Evolutionary conservation across 768 basidiomycete genomes (phyloP).

Genomic region (Tylopilus cervinicoccineus): DNA sequence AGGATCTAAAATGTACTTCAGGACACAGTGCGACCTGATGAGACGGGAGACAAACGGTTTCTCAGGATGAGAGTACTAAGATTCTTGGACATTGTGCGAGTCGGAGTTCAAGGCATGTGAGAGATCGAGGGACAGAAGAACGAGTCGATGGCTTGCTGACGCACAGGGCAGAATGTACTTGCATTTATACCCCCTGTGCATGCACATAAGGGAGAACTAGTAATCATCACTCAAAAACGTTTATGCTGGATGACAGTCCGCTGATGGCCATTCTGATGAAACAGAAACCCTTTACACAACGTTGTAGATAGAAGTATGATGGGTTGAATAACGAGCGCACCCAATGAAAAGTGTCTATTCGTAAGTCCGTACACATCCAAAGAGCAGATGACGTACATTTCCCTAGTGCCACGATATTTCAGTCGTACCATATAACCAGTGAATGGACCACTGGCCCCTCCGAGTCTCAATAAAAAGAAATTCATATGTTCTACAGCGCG

Average conservation of each 20-base stretch:
- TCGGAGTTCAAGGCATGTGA: background rate
- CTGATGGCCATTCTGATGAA: background rate
- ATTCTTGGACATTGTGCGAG: background rate
- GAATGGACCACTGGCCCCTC: too few species aligned
- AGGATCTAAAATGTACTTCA: background rate
- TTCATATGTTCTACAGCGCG: too few species aligned
- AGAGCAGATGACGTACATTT: background rate
- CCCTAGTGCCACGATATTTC: too few species aligned
- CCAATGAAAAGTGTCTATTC: background rate
- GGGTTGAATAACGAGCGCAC: background rate
- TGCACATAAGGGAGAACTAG: background rate
- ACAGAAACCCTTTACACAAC: background rate
- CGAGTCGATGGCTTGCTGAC: background rate
- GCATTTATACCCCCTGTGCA: constrained; percentile 2
- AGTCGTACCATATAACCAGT: too few species aligned
- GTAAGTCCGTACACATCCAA: too few species aligned
- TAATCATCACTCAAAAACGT: background rate
- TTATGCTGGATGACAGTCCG: background rate
- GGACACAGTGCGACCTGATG: background rate
- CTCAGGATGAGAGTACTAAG: background rate
- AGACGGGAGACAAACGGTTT: constrained; percentile 1
- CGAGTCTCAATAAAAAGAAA: too few species aligned
- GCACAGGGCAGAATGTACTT: background rate
- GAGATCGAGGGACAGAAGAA: background rate
- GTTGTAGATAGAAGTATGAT: background rate